phyloP scores from a whole-genome alignment of 495 filamentous ascomycete species.

The Tuber melanosporum region DNA sequence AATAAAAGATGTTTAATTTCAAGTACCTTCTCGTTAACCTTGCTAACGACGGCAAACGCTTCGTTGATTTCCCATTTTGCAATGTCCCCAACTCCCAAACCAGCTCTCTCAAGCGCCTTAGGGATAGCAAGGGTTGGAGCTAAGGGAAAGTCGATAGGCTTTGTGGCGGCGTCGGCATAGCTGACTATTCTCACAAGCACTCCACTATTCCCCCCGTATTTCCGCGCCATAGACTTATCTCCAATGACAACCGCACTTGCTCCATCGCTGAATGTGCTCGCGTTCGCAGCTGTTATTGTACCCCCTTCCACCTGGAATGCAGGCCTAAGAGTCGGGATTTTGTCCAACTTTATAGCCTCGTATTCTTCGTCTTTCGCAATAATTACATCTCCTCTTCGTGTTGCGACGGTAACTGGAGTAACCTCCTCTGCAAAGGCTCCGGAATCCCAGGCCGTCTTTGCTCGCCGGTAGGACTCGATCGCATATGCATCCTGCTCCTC shows the following conservation, averaged over 20 bases:
- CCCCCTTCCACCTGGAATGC: constrained; percentile 74
- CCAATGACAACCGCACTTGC: constrained; percentile 83
- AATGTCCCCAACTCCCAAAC: constrained; percentile 81
- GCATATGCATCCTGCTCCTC: constrained; percentile 87
- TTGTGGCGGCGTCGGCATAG: constrained; percentile 82
- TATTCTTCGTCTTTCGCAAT: constrained; percentile 82
- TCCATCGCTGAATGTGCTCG: constrained; percentile 88
- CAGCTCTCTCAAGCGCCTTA: constrained; percentile 78
- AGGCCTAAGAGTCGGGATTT: constrained; percentile 78
- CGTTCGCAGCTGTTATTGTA: constrained; percentile 90
- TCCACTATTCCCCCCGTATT: constrained; percentile 64
- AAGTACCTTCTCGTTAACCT: constrained; percentile 80
- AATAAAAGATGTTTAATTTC: not conserved
- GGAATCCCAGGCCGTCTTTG: constrained; percentile 80
- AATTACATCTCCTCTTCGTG: constrained; percentile 73
- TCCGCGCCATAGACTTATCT: constrained; percentile 64
- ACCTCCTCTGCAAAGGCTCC: constrained; percentile 80
- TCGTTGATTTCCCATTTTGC: constrained; percentile 98
- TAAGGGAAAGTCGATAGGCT: constrained; percentile 91
- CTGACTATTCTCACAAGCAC: constrained; percentile 79
- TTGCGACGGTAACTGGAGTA: constrained; percentile 72
- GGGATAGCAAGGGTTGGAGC: constrained; percentile 90
- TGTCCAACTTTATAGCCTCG: constrained; percentile 73
- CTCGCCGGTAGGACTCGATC: constrained; percentile 75
- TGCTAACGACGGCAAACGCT: constrained; percentile 92